Conservation (phyloP, 2,329 filamentous ascomycete species). For the Fusarium sp. region DNA sequence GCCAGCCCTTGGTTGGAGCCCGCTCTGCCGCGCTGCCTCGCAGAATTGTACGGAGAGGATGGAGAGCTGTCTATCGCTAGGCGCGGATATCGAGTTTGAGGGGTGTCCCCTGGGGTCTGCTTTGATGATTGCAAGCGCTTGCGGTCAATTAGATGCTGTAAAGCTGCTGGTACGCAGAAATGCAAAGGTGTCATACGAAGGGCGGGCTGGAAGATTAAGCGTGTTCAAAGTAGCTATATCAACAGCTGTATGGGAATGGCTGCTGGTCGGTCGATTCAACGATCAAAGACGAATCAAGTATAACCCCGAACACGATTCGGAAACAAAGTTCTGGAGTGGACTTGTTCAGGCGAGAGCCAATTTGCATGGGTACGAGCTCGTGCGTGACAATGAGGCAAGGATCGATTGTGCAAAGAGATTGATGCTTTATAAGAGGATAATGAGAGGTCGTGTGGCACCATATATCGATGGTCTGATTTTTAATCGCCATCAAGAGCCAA, state of each 20-base stretch:
- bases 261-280: neutral
- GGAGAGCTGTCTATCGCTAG: neutral
- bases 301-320: neutral
- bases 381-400: neutral
- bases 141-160: neutral
- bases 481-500: too few relatives aligned
- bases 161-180: neutral
- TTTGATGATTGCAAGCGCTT: neutral
- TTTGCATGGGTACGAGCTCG: neutral
- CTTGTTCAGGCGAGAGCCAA: neutral
- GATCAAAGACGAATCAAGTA: neutral
- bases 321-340: neutral
- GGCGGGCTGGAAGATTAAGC: accelerated
- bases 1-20: neutral
- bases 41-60: neutral
- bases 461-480: neutral
- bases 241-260: accelerated
- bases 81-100: neutral
- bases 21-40: neutral
- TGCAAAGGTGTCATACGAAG: accelerated
- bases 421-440: accelerated
- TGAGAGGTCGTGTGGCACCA: neutral
- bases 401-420: neutral
- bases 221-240: neutral
- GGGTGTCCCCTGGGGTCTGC: neutral